Base-by-base conservation (phyloP, 2,329 filamentous ascomycete species). In the Parastagonospora avenae region DNA sequence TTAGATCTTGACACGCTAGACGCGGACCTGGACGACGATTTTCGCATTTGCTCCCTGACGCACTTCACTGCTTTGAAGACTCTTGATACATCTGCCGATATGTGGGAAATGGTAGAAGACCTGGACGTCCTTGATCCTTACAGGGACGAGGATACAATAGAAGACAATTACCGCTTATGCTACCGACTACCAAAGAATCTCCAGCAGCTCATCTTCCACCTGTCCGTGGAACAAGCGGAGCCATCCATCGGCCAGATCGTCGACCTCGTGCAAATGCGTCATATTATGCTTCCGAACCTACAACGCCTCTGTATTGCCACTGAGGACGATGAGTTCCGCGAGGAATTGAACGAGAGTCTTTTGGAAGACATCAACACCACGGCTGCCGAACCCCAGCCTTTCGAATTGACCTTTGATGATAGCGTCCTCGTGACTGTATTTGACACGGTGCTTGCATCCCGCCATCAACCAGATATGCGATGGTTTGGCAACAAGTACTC, bases 11-110 rank as follows among this genome's bases (percentile, higher is more conserved):
- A 27, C 7, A 8, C 14, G 4, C 8, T 28, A 10, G 32, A 30
- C 39, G n/a, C 11, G 10, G 41, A 49, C 4, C 14, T 28, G 12
- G 4, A n/a, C 15, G 8, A 2, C 5, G 33, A 11, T 9, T 16
- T 16, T 2, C 10, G 19, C 10, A 39, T 50, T n/a, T 2, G 9
- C 8, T 50, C 47, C 5, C 8, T 50, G 12, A n/a, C 36, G 4
- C 29, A 41, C 19, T 28, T 50, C 28, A 45, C 41, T 3, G 41
- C 47, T 15, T 19, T 50, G 14, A 45, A 40, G 19, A 11, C 16
- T 3, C 36, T 50, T 8, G 29, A 44, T 16, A 40, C 35, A 4
- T 19, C 35, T 33, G 19, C 42, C 9, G 30, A n/a, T 12, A 29
- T 45, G 42, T 50, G 47, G 47, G 15, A 39, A 9, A 32, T 14